Percentiles rank a stretch among this genome's conserved stretches.
Evolutionary conservation across 2,329 filamentous ascomycete genomes (phyloP).

Genomic region (Knufia fluminis): DNA sequence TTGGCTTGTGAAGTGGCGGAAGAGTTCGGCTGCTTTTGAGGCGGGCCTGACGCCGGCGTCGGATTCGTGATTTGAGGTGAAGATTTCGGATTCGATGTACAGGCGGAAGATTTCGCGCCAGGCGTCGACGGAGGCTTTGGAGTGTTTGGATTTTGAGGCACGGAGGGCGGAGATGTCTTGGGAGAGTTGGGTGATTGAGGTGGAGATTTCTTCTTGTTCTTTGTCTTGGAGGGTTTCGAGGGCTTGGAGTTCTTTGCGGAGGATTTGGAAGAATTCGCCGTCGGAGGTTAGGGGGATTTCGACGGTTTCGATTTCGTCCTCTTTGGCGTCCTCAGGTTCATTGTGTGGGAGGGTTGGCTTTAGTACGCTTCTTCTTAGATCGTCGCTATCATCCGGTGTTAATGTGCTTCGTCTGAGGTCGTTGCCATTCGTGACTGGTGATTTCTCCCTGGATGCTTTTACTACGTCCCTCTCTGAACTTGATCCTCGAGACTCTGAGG

Average conservation of each 20-base stretch:
- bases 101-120: constrained; percentile 78
- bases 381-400: neutral
- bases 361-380: neutral
- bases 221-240: constrained; percentile 59
- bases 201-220: constrained; percentile 55
- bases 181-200: constrained; percentile 56
- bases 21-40: constrained; percentile 54
- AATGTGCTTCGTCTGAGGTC: neutral
- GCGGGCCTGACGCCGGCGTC: constrained; percentile 61
- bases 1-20: constrained; percentile 58
- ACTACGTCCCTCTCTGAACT: neutral
- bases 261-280: constrained; percentile 66
- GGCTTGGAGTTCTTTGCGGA: constrained; percentile 61
- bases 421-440: neutral
- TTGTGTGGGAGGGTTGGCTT: neutral
- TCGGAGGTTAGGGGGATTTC: constrained; percentile 71
- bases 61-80: constrained; percentile 68
- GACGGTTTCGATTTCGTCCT: constrained; percentile 38
- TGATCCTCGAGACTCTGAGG: neutral
- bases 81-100: constrained; percentile 69
- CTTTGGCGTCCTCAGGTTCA: neutral
- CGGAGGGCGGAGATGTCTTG: constrained; percentile 51
- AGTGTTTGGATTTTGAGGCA: constrained; percentile 44
- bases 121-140: constrained; percentile 57
- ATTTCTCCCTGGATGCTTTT: neutral